Percentiles rank a stretch among this genome's conserved stretches.
These are phyloP conservation scores for Aspergillus asperescens DNA, from an alignment of 495 filamentous ascomycete genomes.

Conservation along the genomic window DNA sequence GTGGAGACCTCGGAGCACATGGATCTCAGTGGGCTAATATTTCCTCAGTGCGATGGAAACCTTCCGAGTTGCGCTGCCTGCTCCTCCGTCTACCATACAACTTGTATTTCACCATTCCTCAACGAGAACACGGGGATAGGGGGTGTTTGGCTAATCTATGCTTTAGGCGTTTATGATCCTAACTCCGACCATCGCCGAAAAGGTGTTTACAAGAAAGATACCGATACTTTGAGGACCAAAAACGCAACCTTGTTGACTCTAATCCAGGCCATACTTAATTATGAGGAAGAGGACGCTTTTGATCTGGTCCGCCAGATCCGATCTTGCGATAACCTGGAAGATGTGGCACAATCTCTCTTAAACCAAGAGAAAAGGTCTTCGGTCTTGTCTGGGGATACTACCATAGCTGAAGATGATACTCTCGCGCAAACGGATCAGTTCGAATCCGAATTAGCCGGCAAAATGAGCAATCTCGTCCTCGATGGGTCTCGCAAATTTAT, in stretches of 20 bases:
- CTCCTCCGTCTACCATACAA: conserved; percentile 87
- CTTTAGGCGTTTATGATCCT: conserved; percentile 79
- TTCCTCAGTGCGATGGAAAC: conserved; percentile 78
- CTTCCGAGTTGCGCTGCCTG: conserved; percentile 91
- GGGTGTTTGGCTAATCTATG: conserved; percentile 9
- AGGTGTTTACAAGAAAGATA: conserved; percentile 93
- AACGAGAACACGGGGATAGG: not conserved
- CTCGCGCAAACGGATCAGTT: conserved; percentile 50
- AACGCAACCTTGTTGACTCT: conserved; percentile 88
- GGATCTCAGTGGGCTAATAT: conserved; percentile 11
- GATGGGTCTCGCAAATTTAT: conserved; percentile 90
- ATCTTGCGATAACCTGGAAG: conserved; percentile 85
- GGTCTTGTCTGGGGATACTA: conserved; percentile 13
- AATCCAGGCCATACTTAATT: conserved; percentile 87
- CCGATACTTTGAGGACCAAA: conserved; percentile 79
- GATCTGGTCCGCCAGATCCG: conserved; percentile 81
- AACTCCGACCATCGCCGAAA: conserved; percentile 94
- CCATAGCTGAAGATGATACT: conserved; percentile 24
- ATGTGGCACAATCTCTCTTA: conserved; percentile 76
- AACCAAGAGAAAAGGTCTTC: conserved; percentile 46
- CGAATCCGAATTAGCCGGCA: conserved; percentile 81
- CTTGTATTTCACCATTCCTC: conserved; percentile 31
- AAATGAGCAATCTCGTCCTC: conserved; percentile 88
- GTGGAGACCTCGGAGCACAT: not conserved
- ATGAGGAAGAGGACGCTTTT: conserved; percentile 73